phyloP scores from a whole-genome alignment of 805 yeast species.

The Kuraishia piskuri region DNA sequence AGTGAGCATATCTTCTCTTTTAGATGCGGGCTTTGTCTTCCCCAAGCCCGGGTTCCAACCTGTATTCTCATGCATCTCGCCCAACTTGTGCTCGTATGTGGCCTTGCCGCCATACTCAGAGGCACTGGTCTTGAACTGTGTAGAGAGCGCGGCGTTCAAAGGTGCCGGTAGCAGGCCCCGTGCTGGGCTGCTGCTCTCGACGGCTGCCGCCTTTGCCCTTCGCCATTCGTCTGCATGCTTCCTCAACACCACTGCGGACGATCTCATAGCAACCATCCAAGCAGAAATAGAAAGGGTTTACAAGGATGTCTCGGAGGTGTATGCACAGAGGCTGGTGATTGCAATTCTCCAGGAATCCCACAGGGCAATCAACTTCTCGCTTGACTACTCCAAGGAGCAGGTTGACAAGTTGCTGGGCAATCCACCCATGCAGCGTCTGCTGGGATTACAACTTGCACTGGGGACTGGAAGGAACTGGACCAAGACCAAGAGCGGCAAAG shows the following conservation, averaged over 20 bases:
- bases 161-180: constrained; percentile 8
- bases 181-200: constrained; percentile 25
- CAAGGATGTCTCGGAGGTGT: constrained; percentile 13
- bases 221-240: constrained; percentile 67
- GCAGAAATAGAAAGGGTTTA: constrained; percentile 28
- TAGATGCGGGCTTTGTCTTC: constrained; percentile 48
- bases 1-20: constrained; percentile 27
- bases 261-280: constrained; percentile 50
- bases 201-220: constrained; percentile 55
- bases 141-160: constrained; percentile 4
- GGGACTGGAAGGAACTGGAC: constrained; percentile 39
- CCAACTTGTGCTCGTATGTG: constrained; percentile 36
- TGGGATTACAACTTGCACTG: constrained; percentile 59
- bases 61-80: constrained; percentile 34
- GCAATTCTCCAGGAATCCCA: constrained; percentile 59
- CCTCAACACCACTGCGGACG: constrained; percentile 60
- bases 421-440: constrained; percentile 68
- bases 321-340: constrained; percentile 25
- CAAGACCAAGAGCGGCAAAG: constrained; percentile 29
- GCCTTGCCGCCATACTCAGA: constrained; percentile 17
- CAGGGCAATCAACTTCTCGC: constrained; percentile 62
- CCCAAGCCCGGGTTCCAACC: constrained; percentile 27
- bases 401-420: constrained; percentile 67
- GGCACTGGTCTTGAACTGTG: constrained; percentile 14
- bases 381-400: constrained; percentile 64